Conservation (phyloP, 345 rosid species). For the Citrus maxima region DNA sequence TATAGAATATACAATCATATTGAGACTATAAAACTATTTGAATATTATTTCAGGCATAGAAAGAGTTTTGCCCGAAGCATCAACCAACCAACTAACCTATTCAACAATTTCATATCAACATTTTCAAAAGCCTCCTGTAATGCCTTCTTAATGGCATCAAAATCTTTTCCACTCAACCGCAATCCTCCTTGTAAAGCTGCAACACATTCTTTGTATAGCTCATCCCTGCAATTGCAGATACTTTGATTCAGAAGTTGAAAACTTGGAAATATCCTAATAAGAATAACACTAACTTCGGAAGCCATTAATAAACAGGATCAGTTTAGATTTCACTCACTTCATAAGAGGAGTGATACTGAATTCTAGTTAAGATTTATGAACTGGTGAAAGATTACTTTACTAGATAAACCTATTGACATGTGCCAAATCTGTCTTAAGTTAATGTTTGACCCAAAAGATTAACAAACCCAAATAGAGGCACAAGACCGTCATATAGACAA, state of each 20-base stretch:
- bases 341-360: neutral
- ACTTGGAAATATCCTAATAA: neutral
- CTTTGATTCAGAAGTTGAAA: neutral
- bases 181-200: conserved; percentile 70
- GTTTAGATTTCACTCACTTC: neutral
- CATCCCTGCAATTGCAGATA: conserved; percentile 52
- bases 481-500: neutral
- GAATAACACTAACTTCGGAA: neutral
- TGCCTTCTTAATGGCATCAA: conserved; percentile 42
- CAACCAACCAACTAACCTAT: conserved; percentile 42
- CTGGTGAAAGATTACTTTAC: neutral
- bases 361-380: neutral
- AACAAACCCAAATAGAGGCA: neutral
- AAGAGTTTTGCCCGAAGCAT: neutral
- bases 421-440: neutral
- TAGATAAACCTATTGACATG: neutral
- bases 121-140: conserved; percentile 61
- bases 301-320: neutral
- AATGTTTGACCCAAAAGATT: neutral
- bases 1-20: conserved; percentile 21
- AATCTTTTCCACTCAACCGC: conserved; percentile 58
- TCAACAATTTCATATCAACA: conserved; percentile 59
- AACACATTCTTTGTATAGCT: conserved; percentile 77
- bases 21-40: neutral
- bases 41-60: neutral